Evolutionary conservation across 208 protist genomes (phyloP).

Genomic region (Entamoeba invadens): DNA sequence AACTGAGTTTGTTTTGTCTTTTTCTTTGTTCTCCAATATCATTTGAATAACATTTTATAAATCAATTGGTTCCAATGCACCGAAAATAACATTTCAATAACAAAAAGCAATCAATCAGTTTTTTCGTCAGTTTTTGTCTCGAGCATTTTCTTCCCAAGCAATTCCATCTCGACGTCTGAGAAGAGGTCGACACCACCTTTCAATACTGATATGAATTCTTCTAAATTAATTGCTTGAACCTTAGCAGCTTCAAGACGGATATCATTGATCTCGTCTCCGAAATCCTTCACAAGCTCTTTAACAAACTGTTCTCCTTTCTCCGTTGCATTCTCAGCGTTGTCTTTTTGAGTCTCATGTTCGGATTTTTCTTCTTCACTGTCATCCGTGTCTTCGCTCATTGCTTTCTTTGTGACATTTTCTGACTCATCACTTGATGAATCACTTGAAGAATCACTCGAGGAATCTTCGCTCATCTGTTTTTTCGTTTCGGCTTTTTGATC

Average conservation of each 20-base stretch:
- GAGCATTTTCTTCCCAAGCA: not conserved
- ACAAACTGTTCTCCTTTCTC: no score
- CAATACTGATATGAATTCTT: not conserved
- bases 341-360: no score
- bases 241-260: not conserved
- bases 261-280: not conserved
- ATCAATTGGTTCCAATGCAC: not conserved
- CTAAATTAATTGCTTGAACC: not conserved
- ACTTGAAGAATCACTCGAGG: not conserved
- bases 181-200: not conserved
- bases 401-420: not conserved
- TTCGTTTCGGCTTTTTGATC: not conserved
- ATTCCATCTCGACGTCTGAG: not conserved
- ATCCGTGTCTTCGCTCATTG: not conserved
- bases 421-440: not conserved
- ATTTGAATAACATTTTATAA: not conserved
- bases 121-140: not conserved
- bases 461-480: not conserved
- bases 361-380: not conserved
- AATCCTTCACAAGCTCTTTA: not conserved
- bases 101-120: not conserved
- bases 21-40: not conserved
- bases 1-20: not conserved
- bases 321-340: no score
- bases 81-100: not conserved